Evolutionary conservation across 306 rosid genomes (phyloP).

Genomic region (Vigna hirtella): DNA sequence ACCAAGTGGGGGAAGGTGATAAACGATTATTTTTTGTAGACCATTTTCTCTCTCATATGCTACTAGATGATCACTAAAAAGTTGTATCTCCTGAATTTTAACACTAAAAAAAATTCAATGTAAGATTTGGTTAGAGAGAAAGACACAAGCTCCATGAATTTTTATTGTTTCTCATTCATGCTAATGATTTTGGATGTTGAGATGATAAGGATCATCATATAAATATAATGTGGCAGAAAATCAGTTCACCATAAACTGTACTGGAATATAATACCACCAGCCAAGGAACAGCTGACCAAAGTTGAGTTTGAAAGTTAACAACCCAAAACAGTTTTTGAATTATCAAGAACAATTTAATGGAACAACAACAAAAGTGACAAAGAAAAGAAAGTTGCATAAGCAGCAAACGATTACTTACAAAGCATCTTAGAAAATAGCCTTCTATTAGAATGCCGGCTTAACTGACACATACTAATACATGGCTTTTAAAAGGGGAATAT

Average conservation of each 20-base stretch:
- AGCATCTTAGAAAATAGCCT: background rate
- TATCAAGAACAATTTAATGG: background rate
- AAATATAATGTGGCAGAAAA: background rate
- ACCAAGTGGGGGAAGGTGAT: conserved; percentile 75
- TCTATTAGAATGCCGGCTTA: conserved; percentile 24
- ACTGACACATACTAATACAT: conserved; percentile 13
- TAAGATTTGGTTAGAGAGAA: conserved; percentile 48
- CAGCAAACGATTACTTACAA: conserved; percentile 1
- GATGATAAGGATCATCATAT: background rate
- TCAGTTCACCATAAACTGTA: background rate
- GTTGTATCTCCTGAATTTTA: conserved; percentile 81
- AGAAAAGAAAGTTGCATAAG: background rate
- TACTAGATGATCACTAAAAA: conserved; percentile 74
- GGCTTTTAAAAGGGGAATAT: conserved; percentile 13
- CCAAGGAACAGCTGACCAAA: conserved; percentile 1
- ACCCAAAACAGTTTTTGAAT: background rate
- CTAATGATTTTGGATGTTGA: conserved; percentile 27
- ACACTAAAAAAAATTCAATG: conserved; percentile 60
- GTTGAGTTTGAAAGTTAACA: background rate
- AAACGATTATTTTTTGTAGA: conserved; percentile 70
- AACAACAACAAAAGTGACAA: background rate
- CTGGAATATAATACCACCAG: background rate
- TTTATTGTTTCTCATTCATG: conserved; percentile 33
- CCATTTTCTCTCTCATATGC: conserved; percentile 83
- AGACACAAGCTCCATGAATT: conserved; percentile 9